phyloP scores from a whole-genome alignment of 768 basidiomycete species.

The Naganishia onofrii region DNA sequence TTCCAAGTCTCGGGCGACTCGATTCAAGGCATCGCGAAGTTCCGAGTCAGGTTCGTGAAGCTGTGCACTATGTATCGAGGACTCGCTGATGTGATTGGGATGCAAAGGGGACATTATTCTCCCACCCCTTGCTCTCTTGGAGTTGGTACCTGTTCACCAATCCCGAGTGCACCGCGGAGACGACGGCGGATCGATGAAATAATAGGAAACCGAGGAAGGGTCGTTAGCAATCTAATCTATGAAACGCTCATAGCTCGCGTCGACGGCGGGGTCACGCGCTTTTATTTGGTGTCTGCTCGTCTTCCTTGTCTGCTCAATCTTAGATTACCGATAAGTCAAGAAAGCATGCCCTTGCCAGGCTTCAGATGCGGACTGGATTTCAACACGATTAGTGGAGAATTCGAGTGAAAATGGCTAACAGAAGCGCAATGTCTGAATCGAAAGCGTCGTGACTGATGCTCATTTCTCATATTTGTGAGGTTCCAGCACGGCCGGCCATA shows the following conservation, averaged over 20 bases:
- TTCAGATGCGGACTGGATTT: too few relatives aligned
- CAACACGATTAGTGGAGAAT: too few relatives aligned
- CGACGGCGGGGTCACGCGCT: too few relatives aligned
- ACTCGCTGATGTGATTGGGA: background rate
- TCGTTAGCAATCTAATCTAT: background rate
- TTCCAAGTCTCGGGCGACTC: constrained; percentile 18
- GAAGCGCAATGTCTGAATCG: too few relatives aligned
- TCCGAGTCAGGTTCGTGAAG: constrained; percentile 11
- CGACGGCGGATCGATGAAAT: background rate
- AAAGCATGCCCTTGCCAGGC: too few relatives aligned
- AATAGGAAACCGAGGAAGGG: constrained; percentile 24
- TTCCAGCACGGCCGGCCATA: too few relatives aligned
- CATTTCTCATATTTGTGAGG: too few relatives aligned
- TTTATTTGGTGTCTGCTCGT: too few relatives aligned
- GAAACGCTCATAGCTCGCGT: background rate
- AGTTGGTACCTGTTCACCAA: background rate
- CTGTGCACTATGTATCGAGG: background rate
- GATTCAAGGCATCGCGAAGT: constrained; percentile 7
- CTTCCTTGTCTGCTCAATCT: too few relatives aligned
- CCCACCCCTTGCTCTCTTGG: background rate
- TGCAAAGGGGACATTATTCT: constrained; percentile 20
- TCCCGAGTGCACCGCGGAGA: constrained; percentile 9
- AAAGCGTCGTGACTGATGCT: too few relatives aligned
- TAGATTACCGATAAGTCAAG: too few relatives aligned
- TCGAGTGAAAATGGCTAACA: too few relatives aligned